Conservation (phyloP, 495 filamentous ascomycete species). For the Oidiodendron maius region DNA sequence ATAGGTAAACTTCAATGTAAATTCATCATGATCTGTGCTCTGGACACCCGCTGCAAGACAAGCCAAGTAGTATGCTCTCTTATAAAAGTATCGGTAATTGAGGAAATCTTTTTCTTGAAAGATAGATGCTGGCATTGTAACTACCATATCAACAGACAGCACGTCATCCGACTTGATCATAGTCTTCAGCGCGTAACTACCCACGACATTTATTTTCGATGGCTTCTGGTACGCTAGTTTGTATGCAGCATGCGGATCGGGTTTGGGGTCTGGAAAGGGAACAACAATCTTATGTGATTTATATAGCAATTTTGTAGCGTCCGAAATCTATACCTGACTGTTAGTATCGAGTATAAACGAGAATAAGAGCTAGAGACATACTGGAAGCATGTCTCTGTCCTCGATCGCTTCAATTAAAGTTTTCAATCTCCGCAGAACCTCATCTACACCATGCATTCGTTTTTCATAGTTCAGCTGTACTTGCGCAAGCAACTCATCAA, state of each 20-base stretch:
- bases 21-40: conserved; percentile 40
- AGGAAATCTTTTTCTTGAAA: conserved; percentile 95
- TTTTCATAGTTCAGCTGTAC: conserved; percentile 63
- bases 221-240: conserved; percentile 73
- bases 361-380: conserved; percentile 24
- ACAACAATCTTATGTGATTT: conserved; percentile 58
- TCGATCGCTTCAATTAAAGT: conserved; percentile 64
- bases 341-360: not conserved
- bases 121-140: conserved; percentile 72
- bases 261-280: conserved; percentile 77
- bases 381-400: conserved; percentile 45
- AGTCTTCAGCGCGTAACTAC: conserved; percentile 77
- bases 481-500: conserved; percentile 73
- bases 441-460: conserved; percentile 57
- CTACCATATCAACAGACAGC: conserved; percentile 70
- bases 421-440: conserved; percentile 66
- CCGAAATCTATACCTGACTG: conserved; percentile 40
- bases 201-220: conserved; percentile 75
- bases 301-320: conserved; percentile 63
- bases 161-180: conserved; percentile 53
- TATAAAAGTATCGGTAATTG: conserved; percentile 91
- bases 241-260: conserved; percentile 67
- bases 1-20: conserved; percentile 56
- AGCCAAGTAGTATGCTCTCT: conserved; percentile 86
- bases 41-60: conserved; percentile 66